A percentile compares a stretch with the other conserved stretches of the same genome.
These are phyloP conservation scores for Quercus suber DNA, from an alignment of 306 rosid species.

Conservation along the genomic window DNA sequence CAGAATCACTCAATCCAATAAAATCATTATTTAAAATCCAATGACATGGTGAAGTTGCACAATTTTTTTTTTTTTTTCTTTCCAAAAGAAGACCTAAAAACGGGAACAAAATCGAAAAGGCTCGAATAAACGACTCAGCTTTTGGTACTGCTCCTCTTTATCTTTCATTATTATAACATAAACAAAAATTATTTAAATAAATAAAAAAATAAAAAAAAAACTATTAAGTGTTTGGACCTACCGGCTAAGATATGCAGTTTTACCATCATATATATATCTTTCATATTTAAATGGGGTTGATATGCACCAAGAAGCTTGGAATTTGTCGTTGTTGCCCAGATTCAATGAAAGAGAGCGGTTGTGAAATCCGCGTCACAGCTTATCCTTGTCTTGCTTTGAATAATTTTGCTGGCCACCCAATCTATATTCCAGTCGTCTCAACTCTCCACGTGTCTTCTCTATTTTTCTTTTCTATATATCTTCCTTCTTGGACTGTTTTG, in stretches of 20 bases:
- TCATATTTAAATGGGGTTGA: neutral
- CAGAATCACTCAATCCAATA: neutral
- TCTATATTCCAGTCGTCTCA: neutral
- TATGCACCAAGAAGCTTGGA: constrained; percentile 56
- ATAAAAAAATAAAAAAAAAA: neutral
- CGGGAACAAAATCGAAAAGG: neutral
- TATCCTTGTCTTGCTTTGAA: constrained; percentile 20
- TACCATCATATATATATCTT: neutral
- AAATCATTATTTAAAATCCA: neutral
- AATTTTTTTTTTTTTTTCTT: neutral
- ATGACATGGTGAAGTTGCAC: neutral
- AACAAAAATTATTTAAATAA: too few species aligned
- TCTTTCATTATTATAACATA: neutral
- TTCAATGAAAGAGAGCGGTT: constrained; percentile 29
- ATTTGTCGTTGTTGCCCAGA: constrained; percentile 25
- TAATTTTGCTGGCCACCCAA: constrained; percentile 40
- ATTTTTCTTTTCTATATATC: neutral
- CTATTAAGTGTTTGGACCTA: neutral
- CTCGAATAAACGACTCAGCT: constrained; percentile 8
- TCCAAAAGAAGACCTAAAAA: neutral
- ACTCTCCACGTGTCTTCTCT: constrained; percentile 12
- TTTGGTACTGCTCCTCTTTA: neutral
- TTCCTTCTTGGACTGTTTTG: neutral
- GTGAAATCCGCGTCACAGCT: constrained; percentile 57
- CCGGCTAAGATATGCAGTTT: neutral